Evolutionary conservation across 768 basidiomycete genomes (phyloP), one percentile per base, ranked within the genome.

Genomic region (Termitomyces sp.): DNA sequence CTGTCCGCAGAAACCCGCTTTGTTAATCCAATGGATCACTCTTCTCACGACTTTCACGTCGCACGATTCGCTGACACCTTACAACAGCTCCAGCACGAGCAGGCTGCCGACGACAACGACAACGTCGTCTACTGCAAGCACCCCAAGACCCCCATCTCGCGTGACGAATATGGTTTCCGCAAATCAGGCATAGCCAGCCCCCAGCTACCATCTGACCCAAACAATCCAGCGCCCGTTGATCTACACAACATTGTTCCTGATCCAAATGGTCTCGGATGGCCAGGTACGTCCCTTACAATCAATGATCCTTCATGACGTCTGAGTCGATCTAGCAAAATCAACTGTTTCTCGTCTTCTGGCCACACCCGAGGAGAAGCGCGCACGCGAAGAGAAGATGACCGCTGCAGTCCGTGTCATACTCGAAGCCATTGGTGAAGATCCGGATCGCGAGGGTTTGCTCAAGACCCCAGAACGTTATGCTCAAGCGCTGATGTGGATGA

Each of bases 401-500:
- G 75, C 76, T 42, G 97, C 97, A 6, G 88, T 99, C 59, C 85
- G 94, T 55, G 90, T 89, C 37, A 85, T 99, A 45, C 82, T 99
- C 45, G 95, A 98, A 67, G 96, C 94, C 71, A 95, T 99, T 59
- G 97, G 97, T 56, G 97, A 99, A 73, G 97, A 98, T 74, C 97
- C 97, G 5, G 85, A 92, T 70, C 82, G 97, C 35, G 96, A 98
- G 68, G 97, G 97, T 17, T 78, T 99, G 21, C 74, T 88, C 52
- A 84, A 86, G 66, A 99, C 97, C 2, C 97, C 97, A 25, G 91
- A 95, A 63, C 82, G 97, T 39, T 99, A 97, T 72, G 94, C 95
- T 23, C 91, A 98, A 73, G 94, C 97, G 27, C 77, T 99, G 53
- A 83, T 99, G 79, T 98, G 94, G 94, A 97, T 98, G 95, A 98